A percentile compares a stretch with the other conserved stretches of the same genome.
phyloP scores from a whole-genome alignment of 768 basidiomycete species.

The Naganishia onofrii region DNA sequence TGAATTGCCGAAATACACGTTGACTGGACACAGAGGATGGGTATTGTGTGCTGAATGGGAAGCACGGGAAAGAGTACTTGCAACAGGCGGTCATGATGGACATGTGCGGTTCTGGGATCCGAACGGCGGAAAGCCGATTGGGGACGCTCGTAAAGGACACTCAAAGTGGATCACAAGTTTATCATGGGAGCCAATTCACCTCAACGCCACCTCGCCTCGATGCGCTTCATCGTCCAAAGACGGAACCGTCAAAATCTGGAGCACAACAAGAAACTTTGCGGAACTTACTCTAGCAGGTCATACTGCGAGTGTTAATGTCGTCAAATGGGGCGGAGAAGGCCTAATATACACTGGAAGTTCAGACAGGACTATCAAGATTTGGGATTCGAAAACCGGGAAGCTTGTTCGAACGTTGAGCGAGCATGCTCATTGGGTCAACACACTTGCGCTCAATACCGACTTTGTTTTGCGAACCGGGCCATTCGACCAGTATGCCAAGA shows the following conservation, averaged over 20 bases:
- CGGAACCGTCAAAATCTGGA: constrained; percentile 93
- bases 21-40: constrained; percentile 90
- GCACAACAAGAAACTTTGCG: constrained; percentile 64
- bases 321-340: constrained; percentile 91
- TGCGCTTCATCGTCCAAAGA: constrained; percentile 95
- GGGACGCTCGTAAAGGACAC: constrained; percentile 87
- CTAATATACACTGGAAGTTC: constrained; percentile 91
- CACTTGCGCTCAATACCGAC: constrained; percentile 89
- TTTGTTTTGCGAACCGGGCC: constrained; percentile 92
- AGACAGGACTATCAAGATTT: constrained; percentile 88
- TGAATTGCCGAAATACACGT: constrained; percentile 81
- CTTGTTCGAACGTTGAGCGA: constrained; percentile 81
- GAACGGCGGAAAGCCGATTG: constrained; percentile 79
- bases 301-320: constrained; percentile 87
- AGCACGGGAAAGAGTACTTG: constrained; percentile 80
- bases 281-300: constrained; percentile 90
- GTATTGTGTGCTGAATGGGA: constrained; percentile 98
- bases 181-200: constrained; percentile 92
- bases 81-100: constrained; percentile 91
- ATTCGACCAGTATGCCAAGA: constrained; percentile 81
- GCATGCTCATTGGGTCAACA: constrained; percentile 99
- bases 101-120: constrained; percentile 93
- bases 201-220: constrained; percentile 75
- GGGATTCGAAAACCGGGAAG: constrained; percentile 87
- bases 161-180: constrained; percentile 94